Evolutionary conservation across 2,329 filamentous ascomycete genomes (phyloP).

Genomic region (Ilyonectria sp.): DNA sequence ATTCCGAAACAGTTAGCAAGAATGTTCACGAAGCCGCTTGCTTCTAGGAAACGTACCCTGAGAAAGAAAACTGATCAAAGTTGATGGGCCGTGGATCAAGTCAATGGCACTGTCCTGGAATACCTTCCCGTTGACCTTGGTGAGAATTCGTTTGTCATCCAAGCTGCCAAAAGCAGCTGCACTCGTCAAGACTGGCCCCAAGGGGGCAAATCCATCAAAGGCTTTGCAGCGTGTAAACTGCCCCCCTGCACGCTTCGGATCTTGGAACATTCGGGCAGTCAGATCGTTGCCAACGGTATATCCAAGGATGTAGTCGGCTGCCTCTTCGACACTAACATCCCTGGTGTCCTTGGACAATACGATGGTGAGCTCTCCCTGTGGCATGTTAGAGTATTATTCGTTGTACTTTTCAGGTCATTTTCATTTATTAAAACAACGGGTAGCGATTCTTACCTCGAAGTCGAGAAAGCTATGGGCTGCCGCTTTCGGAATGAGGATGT

Average conservation of each 20-base stretch:
- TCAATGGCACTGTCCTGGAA: not conserved
- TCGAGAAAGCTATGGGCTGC: conserved; percentile 57
- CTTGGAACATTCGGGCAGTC: conserved; percentile 64
- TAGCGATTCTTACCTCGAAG: conserved; percentile 54
- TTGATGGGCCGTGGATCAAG: not conserved
- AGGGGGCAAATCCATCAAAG: conserved; percentile 65
- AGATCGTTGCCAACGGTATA: conserved; percentile 71
- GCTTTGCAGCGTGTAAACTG: conserved; percentile 69
- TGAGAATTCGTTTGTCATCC: conserved; percentile 42
- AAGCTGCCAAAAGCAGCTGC: conserved; percentile 31
- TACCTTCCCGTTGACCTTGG: conserved; percentile 61
- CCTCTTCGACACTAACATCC: conserved; percentile 63
- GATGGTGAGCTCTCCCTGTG: conserved; percentile 62
- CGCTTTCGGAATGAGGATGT: conserved; percentile 35
- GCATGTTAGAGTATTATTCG: no score
- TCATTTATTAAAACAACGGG: no score
- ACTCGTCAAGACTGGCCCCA: conserved; percentile 59
- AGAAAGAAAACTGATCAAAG: not conserved
- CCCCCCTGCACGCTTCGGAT: conserved; percentile 54
- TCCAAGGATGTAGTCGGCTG: conserved; percentile 67
- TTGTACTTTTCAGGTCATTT: no score
- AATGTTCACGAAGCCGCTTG: not conserved
- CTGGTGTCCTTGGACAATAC: conserved; percentile 64
- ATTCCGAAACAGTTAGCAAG: not conserved
- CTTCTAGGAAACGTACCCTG: not conserved